Evolutionary conservation across 2,329 filamentous ascomycete species (phyloP).

Genomic region (Aspergillus alliaceus): DNA sequence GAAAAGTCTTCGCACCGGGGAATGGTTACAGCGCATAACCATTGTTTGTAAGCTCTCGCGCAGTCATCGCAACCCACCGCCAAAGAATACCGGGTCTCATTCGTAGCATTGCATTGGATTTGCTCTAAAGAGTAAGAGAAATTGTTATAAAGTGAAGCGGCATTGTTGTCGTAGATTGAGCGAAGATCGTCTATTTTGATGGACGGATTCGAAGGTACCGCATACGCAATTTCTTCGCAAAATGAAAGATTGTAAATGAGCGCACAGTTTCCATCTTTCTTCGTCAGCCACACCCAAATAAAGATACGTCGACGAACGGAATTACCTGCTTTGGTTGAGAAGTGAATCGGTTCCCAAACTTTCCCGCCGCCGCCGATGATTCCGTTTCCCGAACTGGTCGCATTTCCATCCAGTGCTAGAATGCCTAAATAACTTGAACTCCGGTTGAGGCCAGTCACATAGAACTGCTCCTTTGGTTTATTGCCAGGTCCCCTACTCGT

Average conservation of each 20-base stretch:
- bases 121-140: slow-evolving; percentile 83
- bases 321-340: slow-evolving; percentile 75
- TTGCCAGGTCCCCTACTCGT: slow-evolving; percentile 66
- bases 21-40: slow-evolving; percentile 92
- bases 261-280: slow-evolving; percentile 74
- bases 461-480: slow-evolving; percentile 83
- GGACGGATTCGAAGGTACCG: slow-evolving; percentile 79
- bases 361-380: slow-evolving; percentile 70
- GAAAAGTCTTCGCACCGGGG: slow-evolving; percentile 87
- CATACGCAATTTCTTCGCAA: slow-evolving; percentile 85
- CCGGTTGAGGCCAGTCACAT: slow-evolving; percentile 71
- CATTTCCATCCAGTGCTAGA: slow-evolving; percentile 63
- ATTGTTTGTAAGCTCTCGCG: slow-evolving; percentile 78
- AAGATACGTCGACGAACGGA: slow-evolving; percentile 7
- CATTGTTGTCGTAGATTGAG: slow-evolving; percentile 75
- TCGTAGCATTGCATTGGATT: slow-evolving; percentile 76
- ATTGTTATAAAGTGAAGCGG: slow-evolving; percentile 66
- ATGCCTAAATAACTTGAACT: slow-evolving; percentile 72
- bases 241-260: slow-evolving; percentile 85
- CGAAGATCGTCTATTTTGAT: slow-evolving; percentile 63
- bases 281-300: not conserved
- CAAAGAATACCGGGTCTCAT: slow-evolving; percentile 77
- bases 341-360: slow-evolving; percentile 71
- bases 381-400: slow-evolving; percentile 54
- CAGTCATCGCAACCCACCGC: slow-evolving; percentile 76